Evolutionary conservation across 1,284 basidiomycete species (phyloP).

Genomic region (Fomitiporia mediterranea): DNA sequence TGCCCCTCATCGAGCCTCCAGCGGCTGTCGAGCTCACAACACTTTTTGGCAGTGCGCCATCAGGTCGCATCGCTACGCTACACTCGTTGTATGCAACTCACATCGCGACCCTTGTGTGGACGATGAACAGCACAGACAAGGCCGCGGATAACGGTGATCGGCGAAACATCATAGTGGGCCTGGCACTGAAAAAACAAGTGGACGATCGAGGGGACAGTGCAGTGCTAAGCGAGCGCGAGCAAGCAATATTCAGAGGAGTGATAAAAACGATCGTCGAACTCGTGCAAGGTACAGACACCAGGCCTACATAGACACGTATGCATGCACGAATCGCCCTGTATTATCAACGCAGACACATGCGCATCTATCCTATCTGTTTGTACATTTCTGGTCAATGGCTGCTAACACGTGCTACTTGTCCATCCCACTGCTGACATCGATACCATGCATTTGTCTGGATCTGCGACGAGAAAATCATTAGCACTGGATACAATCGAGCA

Average conservation of each 20-base stretch:
- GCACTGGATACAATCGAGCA: not conserved
- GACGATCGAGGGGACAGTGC: slow-evolving; percentile 28
- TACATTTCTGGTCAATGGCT: not conserved
- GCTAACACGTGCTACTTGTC: no score
- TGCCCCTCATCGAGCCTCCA: slow-evolving; percentile 60
- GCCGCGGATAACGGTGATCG: slow-evolving; percentile 37
- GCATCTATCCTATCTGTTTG: no score
- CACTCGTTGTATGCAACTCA: slow-evolving; percentile 83
- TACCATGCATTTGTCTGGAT: no score
- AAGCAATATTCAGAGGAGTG: slow-evolving; percentile 17
- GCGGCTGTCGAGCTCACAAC: slow-evolving; percentile 70
- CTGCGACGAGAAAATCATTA: not conserved
- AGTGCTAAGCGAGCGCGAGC: not conserved
- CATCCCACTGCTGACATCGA: no score
- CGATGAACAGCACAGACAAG: slow-evolving; percentile 41
- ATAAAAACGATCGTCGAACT: slow-evolving; percentile 17
- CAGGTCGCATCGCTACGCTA: slow-evolving; percentile 60
- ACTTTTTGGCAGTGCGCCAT: slow-evolving; percentile 69
- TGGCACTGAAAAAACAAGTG: slow-evolving; percentile 50
- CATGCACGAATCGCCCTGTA: no score
- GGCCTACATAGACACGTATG: not conserved
- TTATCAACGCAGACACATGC: no score
- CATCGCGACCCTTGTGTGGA: slow-evolving; percentile 82
- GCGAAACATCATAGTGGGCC: slow-evolving; percentile 60
- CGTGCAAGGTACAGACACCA: not conserved